Base-by-base conservation (phyloP, 495 filamentous ascomycete species). In the Halenospora varia region DNA sequence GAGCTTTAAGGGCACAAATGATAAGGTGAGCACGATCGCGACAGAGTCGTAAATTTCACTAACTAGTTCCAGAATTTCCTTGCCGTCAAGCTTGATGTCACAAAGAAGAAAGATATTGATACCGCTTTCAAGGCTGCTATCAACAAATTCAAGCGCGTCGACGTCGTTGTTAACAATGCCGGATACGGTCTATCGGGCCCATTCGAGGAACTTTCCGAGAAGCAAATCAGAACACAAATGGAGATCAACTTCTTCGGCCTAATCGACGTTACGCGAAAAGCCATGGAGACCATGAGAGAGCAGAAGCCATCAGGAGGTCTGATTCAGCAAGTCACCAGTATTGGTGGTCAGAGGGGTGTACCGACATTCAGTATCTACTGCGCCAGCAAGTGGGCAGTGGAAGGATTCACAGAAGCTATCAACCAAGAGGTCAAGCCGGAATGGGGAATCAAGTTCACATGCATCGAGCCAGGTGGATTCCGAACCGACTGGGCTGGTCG, bases 111-210 rank as follows among this genome's bases (percentile, higher is more conserved):
- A 10, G 70, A 70, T 10, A 73, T 84, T 51, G 63, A 71, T 17
- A 62, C 66, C 0, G 76, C 78, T 2, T 56, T 84, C 57, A 56
- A 63, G 25, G 17, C 50, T 11, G 60, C 56, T 3, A 8, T 59
- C 18, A 41, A 69, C 10, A 66, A 66, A 35, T 80, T 80, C 60
- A 63, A 65, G 23, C 75, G 73, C 35, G 69, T 84, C 54, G 79
- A 84, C 52, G 74, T 83, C 18, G 63, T 81, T 18, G 75, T 83
- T 59, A 82, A 84, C 67, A 84, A 83, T 48, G 80, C 81, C 2
- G 80, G 80, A 18, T 81, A 81, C 57, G 61, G 68, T 3, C 68
- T 77, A 3, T 44, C 56, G 11, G 79, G 78, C 3, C 75, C 75
- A 51, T 72, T 75, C 10, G 81, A 83, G 61, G 66, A 66, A 23